These are phyloP conservation scores for Penstemon barbatus DNA, from an alignment of 257 asterid genomes.

Conservation along the genomic window DNA sequence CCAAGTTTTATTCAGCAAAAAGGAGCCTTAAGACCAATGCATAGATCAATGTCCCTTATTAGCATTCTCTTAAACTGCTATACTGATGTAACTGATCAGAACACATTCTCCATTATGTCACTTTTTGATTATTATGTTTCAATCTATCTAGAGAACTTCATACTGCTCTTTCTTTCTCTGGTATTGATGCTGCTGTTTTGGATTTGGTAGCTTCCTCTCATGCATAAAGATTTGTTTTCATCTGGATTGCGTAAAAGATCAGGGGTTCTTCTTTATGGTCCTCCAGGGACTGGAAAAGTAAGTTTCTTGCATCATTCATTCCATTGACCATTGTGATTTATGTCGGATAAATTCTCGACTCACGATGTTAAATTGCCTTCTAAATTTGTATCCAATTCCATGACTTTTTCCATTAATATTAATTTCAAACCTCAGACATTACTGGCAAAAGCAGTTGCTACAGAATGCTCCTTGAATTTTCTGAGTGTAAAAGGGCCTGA, in stretches of 20 bases:
- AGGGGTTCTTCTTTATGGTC: slow-evolving; percentile 98
- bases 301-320: slow-evolving; percentile 29
- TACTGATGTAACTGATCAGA: slow-evolving; percentile 8
- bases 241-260: slow-evolving; percentile 98
- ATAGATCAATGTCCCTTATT: slow-evolving; percentile 1
- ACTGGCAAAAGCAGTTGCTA: slow-evolving; percentile 97
- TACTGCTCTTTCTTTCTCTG: slow-evolving; percentile 11
- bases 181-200: slow-evolving; percentile 28
- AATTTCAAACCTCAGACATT: slow-evolving; percentile 65
- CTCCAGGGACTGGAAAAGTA: slow-evolving; percentile 99
- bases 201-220: slow-evolving; percentile 76
- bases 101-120: slow-evolving; percentile 4
- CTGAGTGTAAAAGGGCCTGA: slow-evolving; percentile 98
- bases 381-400: slow-evolving; percentile 18
- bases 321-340: slow-evolving; percentile 14
- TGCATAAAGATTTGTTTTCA: slow-evolving; percentile 94
- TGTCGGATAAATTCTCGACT: neutral
- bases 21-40: neutral
- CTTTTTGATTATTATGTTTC: neutral
- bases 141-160: neutral
- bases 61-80: neutral
- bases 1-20: neutral
- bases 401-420: slow-evolving; percentile 22
- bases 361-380: slow-evolving; percentile 12
- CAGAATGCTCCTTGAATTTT: slow-evolving; percentile 95